Evolutionary conservation across 345 rosid species (phyloP).

Genomic region (Boechera stricta): DNA sequence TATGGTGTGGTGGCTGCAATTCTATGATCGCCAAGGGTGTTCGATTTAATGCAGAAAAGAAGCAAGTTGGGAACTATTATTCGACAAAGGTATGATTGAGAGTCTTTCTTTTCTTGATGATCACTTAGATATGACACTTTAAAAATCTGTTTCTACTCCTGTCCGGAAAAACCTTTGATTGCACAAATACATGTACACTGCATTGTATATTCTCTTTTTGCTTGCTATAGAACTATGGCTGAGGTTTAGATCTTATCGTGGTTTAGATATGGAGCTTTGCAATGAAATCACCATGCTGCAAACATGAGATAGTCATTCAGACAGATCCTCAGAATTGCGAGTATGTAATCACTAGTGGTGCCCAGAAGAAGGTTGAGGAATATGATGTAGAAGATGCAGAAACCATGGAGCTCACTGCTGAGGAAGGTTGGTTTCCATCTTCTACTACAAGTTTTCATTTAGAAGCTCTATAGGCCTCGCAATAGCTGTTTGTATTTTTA

Average conservation of each 20-base stretch:
- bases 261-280: constrained; percentile 95
- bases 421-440: constrained; percentile 67
- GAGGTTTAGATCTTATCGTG: constrained; percentile 31
- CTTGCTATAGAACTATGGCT: constrained; percentile 15
- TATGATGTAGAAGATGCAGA: constrained; percentile 94
- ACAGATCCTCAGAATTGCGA: constrained; percentile 97
- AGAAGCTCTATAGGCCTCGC: constrained; percentile 4
- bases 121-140: not conserved
- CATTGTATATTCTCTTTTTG: not conserved
- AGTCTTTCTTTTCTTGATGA: constrained; percentile 3
- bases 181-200: not conserved
- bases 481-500: constrained; percentile 2
- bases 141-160: not conserved
- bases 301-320: constrained; percentile 88
- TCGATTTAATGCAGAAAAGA: constrained; percentile 94
- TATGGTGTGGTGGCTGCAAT: constrained; percentile 99
- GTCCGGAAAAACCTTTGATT: not conserved
- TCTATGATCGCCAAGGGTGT: constrained; percentile 99
- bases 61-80: constrained; percentile 98
- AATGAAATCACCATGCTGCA: constrained; percentile 97
- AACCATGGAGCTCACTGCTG: constrained; percentile 90
- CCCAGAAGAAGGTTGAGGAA: constrained; percentile 82
- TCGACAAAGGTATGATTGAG: constrained; percentile 76
- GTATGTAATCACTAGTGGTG: constrained; percentile 88
- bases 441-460: not conserved